Evolutionary conservation across 805 yeast genomes (phyloP).

Genomic region (Monosporozyma aerobia): DNA sequence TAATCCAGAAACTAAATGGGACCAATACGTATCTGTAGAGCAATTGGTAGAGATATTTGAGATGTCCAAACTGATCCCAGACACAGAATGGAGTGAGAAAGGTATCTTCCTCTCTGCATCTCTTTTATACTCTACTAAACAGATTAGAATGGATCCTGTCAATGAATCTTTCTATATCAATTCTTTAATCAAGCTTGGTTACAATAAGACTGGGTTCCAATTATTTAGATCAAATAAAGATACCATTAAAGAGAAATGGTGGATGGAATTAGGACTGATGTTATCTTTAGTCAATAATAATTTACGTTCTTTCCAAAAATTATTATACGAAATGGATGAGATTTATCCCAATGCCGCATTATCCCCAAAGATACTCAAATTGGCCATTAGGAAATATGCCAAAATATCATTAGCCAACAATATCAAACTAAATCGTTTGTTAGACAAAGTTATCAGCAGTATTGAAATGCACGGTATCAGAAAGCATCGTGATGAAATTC

Average conservation of each 20-base stretch:
- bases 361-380: conserved; percentile 30
- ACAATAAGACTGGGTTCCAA: conserved; percentile 30
- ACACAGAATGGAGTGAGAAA: conserved; percentile 25
- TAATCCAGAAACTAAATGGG: conserved; percentile 6
- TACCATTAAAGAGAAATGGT: conserved; percentile 39
- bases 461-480: conserved; percentile 19
- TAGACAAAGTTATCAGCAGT: conserved; percentile 21
- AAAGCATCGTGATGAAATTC: not conserved
- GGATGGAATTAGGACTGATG: conserved; percentile 43
- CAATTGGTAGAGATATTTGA: conserved; percentile 33
- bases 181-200: conserved; percentile 31
- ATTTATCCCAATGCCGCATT: conserved; percentile 26
- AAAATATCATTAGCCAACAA: conserved; percentile 12
- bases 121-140: conserved; percentile 34
- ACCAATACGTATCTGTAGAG: conserved; percentile 22
- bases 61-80: conserved; percentile 32
- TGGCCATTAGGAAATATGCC: conserved; percentile 31
- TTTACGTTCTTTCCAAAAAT: conserved; percentile 30
- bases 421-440: conserved; percentile 29
- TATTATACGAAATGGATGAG: conserved; percentile 24
- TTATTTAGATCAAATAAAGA: conserved; percentile 31
- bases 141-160: conserved; percentile 40
- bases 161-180: conserved; percentile 44
- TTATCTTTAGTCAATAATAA: conserved; percentile 31
- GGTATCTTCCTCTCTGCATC: conserved; percentile 36